A percentile compares a stretch with the other conserved stretches of the same genome.
These are phyloP conservation scores for Abrus pulchellus DNA, from an alignment of 306 rosid genomes.

Conservation along the genomic window DNA sequence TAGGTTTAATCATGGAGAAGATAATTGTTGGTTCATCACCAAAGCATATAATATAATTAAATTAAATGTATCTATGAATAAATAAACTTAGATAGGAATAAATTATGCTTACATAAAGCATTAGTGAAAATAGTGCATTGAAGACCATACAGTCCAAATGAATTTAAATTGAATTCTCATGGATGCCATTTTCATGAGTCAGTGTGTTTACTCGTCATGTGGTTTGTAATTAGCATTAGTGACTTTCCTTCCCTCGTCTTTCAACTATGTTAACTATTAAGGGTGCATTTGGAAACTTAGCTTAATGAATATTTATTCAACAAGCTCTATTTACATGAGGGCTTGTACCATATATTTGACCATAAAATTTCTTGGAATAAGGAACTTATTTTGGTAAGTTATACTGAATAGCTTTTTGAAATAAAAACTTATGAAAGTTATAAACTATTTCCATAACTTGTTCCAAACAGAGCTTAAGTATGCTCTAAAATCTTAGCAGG, in stretches of 20 bases:
- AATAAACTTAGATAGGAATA: slow-evolving; percentile 9
- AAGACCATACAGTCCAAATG: neutral
- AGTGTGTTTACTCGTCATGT: neutral
- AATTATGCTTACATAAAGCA: slow-evolving; percentile 6
- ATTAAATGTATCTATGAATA: neutral
- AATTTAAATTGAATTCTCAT: slow-evolving; percentile 17
- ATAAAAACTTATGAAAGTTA: too few species aligned
- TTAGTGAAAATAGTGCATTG: neutral
- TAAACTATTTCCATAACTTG: too few species aligned
- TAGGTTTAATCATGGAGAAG: slow-evolving; percentile 1
- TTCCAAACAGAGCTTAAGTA: too few species aligned
- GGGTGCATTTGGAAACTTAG: too few species aligned
- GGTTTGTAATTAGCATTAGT: neutral
- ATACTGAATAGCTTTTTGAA: too few species aligned
- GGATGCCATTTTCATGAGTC: slow-evolving; percentile 16
- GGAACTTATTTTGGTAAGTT: too few species aligned
- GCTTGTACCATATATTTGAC: too few species aligned
- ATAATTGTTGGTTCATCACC: neutral
- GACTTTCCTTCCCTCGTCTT: neutral
- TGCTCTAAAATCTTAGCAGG: neutral
- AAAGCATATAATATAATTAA: neutral
- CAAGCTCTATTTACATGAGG: too few species aligned
- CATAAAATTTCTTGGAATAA: too few species aligned
- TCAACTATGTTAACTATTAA: neutral
- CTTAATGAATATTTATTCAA: too few species aligned